Percentiles rank a stretch among this genome's conserved stretches.
phyloP scores from a whole-genome alignment of 306 rosid species.

The Prunus kanzakura region DNA sequence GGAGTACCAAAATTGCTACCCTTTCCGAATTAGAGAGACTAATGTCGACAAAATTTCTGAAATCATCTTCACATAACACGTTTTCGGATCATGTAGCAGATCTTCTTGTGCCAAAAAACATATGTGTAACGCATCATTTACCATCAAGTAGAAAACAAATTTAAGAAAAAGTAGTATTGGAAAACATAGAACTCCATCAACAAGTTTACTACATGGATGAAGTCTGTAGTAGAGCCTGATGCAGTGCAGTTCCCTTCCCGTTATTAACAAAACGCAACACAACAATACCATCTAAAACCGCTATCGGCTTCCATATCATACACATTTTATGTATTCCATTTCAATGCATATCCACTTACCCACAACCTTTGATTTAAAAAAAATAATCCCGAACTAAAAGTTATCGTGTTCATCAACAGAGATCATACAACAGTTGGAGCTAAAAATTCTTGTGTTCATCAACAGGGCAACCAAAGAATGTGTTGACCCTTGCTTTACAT shows the following conservation, averaged over 20 bases:
- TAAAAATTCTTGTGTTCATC: slow-evolving; percentile 18
- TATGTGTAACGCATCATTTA: not conserved
- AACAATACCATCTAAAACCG: not conserved
- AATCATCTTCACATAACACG: not conserved
- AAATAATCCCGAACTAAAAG: not conserved
- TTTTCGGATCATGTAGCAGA: no score
- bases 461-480: slow-evolving; percentile 22
- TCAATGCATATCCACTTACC: not conserved
- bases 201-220: no score
- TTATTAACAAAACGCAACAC: not conserved
- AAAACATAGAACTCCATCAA: not conserved
- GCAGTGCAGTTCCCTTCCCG: not conserved
- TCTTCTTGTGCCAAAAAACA: no score
- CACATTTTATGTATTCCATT: not conserved
- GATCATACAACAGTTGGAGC: slow-evolving; percentile 5
- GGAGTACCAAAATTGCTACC: no score
- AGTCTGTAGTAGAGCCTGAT: not conserved
- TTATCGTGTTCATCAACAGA: slow-evolving; percentile 15
- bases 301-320: not conserved
- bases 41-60: no score
- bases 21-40: no score
- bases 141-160: not conserved
- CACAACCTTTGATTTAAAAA: not conserved
- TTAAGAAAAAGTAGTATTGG: not conserved
- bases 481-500: not conserved